Base-by-base conservation (phyloP, 179 eudicot genomes). In the Pouteria campechiana region DNA sequence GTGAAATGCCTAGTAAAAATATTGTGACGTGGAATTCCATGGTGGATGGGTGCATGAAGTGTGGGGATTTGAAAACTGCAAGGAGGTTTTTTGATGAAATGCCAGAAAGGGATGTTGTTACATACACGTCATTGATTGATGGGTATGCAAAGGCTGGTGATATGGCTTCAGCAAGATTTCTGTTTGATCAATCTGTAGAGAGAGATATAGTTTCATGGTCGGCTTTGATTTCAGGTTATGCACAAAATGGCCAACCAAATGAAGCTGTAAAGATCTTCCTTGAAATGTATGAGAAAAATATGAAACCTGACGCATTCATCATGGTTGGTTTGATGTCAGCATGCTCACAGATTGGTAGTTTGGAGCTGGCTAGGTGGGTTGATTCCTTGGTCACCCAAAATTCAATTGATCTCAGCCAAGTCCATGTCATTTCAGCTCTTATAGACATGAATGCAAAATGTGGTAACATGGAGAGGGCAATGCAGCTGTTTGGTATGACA, bases 361-460 rank as follows among this genome's bases (percentile, higher is more conserved):
- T 61, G 51, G 58, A 75, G 3, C 60, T 72, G 46, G 76, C 88
- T 37, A 58, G 57, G 35, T 69, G 78, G 79, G 50, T 72, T 54
- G 88, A 79, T 43, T 57, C 63, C 9, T 74, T 68, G 37, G 43
- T 74, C 48, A 54, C 37, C 7, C 25, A 32, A n/a, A 53, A 55
- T 29, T 42, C 51, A 3, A 54, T 69, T 47, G 71, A 75, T 59
- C 60, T 61, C 16, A 22, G 13, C 2, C 51, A 51, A 1, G 33
- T 40, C 36, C 83, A 75, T 53, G 73, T 79, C 13, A 61, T 50
- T 17, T 74, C 79, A 6, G 83, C 83, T 24, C 70, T 69, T n/a
- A 63, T 79, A 13, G 70, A 75, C 36, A 79, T 79, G 87, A 68
- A 79, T 55, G 74, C 73, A 10, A 79, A 79, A 49, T 79, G 87